Percentiles rank a stretch among this genome's conserved stretches.
phyloP scores from a whole-genome alignment of 1,139 yeast genomes.

The Sugiyamaella neomexicana region DNA sequence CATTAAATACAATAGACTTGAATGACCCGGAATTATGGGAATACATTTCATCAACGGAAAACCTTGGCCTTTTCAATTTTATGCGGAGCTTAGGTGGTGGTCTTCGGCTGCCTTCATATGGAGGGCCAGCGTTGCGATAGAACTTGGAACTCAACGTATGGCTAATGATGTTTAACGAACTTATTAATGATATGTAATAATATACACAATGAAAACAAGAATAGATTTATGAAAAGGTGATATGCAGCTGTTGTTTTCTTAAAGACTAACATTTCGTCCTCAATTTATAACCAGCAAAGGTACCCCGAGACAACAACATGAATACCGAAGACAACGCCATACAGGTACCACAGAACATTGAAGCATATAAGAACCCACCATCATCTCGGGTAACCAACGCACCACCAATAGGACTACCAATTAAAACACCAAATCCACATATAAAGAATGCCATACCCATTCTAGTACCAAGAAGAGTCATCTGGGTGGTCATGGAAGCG shows the following conservation, averaged over 20 bases:
- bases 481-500: slow-evolving; percentile 54
- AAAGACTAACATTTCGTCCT: slow-evolving; percentile 8
- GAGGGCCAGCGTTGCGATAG: not conserved
- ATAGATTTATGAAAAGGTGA: not conserved
- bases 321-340: slow-evolving; percentile 40
- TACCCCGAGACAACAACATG: slow-evolving; percentile 60
- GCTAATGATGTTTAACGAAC: not conserved
- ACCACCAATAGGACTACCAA: slow-evolving; percentile 56
- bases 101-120: not conserved
- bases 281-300: slow-evolving; percentile 7
- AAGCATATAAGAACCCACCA: slow-evolving; percentile 28
- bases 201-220: not conserved
- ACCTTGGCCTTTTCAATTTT: slow-evolving; percentile 5
- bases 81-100: not conserved
- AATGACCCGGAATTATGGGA: slow-evolving; percentile 10
- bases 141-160: not conserved
- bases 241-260: not conserved
- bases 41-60: not conserved
- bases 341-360: slow-evolving; percentile 27
- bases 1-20: not conserved
- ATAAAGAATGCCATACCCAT: slow-evolving; percentile 63
- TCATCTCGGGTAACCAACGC: slow-evolving; percentile 40
- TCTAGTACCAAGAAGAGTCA: slow-evolving; percentile 44
- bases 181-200: not conserved
- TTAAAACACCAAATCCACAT: slow-evolving; percentile 53